Base-by-base conservation (phyloP, 23 red algal genomes). In the Cyanidium caldarium region DNA sequence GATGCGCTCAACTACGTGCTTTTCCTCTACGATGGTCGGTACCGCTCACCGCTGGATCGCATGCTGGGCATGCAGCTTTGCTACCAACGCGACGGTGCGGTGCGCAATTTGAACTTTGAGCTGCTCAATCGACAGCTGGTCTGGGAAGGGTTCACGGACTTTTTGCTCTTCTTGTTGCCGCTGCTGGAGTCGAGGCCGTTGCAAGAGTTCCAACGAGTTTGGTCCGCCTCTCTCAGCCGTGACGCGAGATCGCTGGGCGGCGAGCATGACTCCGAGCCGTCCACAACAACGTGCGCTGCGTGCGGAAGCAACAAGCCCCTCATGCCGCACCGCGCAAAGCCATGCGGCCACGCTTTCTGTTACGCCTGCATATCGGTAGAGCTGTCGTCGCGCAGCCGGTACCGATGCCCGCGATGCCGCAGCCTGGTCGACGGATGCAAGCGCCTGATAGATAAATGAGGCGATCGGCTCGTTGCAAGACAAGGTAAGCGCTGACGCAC, bases 71-170 rank as follows among this genome's bases (percentile, higher is more conserved):
- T 57, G 39, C 66, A 45, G 34, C 46, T 75, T 20, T n/a, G 36
- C 13, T 56, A 57, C 37, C 1, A 10, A 56, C 35, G 67, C 10
- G 13, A 29, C 2, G 26, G 35, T 26, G 77, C 77, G 3, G 37
- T 3, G 0, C 65, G 77, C 29, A 43, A 31, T 46, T 30, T 81
- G 45, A 71, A 34, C 26, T 81, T 81, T 36, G 77, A 81, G 33
- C 40, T 81, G 28, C 65, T 81, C 2, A 81, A 81, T 19, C 19
- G 66, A 34, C 65, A 70, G 28, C 77, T 81, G 16, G 77, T 81
- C 30, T 81, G 77, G 77, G 77, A 81, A 43, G 77, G 69, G n/a
- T 81, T 81, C 38, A 71, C 77, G 38, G 77, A 81, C 21, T 71
- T 81, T 70, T 12, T 72, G 61, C 34, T 81, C 12, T 81, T 71